Evolutionary conservation across 2,329 filamentous ascomycete species (phyloP).

Genomic region (Basipetospora sp.): DNA sequence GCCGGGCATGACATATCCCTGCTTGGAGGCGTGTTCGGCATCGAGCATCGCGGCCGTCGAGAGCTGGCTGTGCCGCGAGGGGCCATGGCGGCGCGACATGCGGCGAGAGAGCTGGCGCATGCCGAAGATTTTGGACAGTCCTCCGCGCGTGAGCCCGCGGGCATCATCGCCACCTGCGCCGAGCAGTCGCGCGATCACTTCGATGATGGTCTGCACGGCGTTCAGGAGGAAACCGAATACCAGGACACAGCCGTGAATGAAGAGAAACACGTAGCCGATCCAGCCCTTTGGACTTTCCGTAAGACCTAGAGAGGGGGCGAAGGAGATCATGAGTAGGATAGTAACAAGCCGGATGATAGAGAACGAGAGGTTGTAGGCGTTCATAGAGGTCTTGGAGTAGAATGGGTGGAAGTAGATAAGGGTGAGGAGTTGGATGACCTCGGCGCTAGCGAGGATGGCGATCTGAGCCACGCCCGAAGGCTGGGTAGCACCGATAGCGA

Average conservation of each 20-base stretch:
- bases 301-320: conserved; percentile 69
- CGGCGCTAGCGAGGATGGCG: conserved; percentile 81
- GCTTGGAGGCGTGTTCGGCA: conserved; percentile 50
- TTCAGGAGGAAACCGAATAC: conserved; percentile 90
- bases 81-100: conserved; percentile 42
- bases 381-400: conserved; percentile 87
- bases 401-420: conserved; percentile 84
- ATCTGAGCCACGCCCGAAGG: conserved; percentile 86
- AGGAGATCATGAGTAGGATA: conserved; percentile 63
- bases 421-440: conserved; percentile 77
- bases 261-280: conserved; percentile 83
- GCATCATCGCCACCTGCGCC: conserved; percentile 68
- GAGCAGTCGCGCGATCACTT: conserved; percentile 68
- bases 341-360: conserved; percentile 61
- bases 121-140: conserved; percentile 78
- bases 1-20: conserved; percentile 37
- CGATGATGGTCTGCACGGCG: conserved; percentile 75
- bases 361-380: conserved; percentile 82
- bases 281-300: conserved; percentile 71
- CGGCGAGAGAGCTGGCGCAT: conserved; percentile 76
- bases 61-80: conserved; percentile 63
- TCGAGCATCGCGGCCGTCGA: conserved; percentile 72
- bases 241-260: conserved; percentile 72
- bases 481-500: conserved; percentile 85
- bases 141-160: conserved; percentile 59